phyloP scores from a whole-genome alignment of 2,329 filamentous ascomycete genomes.

The Myriosclerotinia scirpicola region DNA sequence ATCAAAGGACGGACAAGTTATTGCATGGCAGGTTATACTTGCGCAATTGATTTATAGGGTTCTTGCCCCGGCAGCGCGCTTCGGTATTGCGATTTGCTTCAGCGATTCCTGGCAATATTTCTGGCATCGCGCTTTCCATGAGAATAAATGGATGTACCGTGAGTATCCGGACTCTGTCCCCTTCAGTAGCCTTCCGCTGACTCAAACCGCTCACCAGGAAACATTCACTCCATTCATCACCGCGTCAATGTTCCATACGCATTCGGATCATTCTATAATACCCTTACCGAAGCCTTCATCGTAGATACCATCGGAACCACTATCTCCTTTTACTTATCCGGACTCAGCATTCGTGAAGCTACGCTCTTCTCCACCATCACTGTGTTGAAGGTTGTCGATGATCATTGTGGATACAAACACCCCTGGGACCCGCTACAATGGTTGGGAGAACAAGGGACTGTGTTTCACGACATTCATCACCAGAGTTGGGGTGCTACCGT shows the following conservation, averaged over 20 bases:
- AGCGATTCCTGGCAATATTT: conserved; percentile 98
- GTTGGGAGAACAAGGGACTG: conserved; percentile 20
- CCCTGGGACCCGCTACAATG: conserved; percentile 71
- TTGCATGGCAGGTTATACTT: not conserved
- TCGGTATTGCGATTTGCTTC: conserved; percentile 67
- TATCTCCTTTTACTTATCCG: conserved; percentile 74
- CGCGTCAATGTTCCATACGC: conserved; percentile 93
- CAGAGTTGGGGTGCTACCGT: conserved; percentile 20
- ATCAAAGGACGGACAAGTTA: conserved; percentile 4
- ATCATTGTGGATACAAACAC: conserved; percentile 89
- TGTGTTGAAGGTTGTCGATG: conserved; percentile 91
- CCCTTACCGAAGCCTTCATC: conserved; percentile 85
- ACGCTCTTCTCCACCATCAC: conserved; percentile 85
- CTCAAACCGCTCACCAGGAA: conserved; percentile 46
- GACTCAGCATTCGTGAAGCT: conserved; percentile 77
- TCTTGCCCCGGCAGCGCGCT: conserved; percentile 71
- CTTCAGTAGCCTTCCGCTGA: not conserved
- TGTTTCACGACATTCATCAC: conserved; percentile 24
- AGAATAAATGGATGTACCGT: conserved; percentile 61
- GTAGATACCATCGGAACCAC: conserved; percentile 85
- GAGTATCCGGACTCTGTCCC: not conserved
- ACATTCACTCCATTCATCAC: conserved; percentile 89
- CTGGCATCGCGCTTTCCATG: conserved; percentile 87
- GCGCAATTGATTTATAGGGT: conserved; percentile 53
- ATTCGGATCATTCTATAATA: conserved; percentile 94